A percentile compares a stretch with the other conserved stretches of the same genome.
Conservation (phyloP, 2,329 filamentous ascomycete genomes). For the Epichloe typhina region DNA sequence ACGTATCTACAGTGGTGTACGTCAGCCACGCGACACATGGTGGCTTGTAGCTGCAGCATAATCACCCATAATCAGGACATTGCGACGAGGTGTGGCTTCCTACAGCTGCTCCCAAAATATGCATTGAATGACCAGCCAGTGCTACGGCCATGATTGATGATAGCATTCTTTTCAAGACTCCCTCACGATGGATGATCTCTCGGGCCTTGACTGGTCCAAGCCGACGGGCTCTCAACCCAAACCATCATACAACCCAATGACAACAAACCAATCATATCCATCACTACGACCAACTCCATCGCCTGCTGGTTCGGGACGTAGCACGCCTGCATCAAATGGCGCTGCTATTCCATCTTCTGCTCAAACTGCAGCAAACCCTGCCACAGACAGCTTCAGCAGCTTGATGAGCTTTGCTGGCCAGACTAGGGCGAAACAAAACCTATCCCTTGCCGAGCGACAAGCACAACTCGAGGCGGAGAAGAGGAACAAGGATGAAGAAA, state of each 20-base stretch:
- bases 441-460: conserved; percentile 69
- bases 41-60: background rate
- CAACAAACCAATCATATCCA: conserved; percentile 33
- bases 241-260: conserved; percentile 15
- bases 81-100: background rate
- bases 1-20: background rate
- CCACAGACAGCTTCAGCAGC: conserved; percentile 65
- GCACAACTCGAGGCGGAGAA: conserved; percentile 52
- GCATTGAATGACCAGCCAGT: conserved; percentile 5
- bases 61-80: background rate
- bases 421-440: conserved; percentile 50
- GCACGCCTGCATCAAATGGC: conserved; percentile 38
- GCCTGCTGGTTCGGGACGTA: conserved; percentile 40
- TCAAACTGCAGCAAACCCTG: conserved; percentile 36
- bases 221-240: conserved; percentile 19
- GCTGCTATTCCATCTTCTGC: conserved; percentile 25
- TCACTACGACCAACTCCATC: conserved; percentile 43
- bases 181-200: conserved; percentile 46
- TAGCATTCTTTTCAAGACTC: background rate
- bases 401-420: conserved; percentile 45
- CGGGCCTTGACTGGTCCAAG: conserved; percentile 46
- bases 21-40: background rate
- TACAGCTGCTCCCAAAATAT: background rate
- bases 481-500: conserved; percentile 60
- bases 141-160: conserved; percentile 4